phyloP scores from a whole-genome alignment of 202 grass and related monocot genomes.

The Eragrostis tef region DNA sequence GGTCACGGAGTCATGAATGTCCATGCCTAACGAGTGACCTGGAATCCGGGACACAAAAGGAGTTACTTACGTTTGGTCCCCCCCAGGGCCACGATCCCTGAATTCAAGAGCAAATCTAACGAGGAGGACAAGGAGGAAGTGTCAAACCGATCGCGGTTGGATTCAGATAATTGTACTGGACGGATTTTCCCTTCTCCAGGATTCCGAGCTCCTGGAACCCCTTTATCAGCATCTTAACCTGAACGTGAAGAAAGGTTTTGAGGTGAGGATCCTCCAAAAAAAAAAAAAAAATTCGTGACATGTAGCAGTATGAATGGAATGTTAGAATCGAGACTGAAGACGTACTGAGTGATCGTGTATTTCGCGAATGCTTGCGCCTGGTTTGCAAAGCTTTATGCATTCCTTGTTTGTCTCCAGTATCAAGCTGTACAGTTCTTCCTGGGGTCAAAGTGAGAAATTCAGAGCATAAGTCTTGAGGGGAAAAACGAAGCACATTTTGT shows the following conservation, averaged over 20 bases:
- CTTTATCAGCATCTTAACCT: slow-evolving; percentile 78
- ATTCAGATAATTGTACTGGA: slow-evolving; percentile 82
- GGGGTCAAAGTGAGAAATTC: slow-evolving; percentile 24
- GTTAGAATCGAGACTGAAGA: slow-evolving; percentile 9
- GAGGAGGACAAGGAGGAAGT: background rate
- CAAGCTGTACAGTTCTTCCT: slow-evolving; percentile 91
- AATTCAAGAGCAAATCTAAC: slow-evolving; percentile 46
- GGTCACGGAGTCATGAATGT: slow-evolving; percentile 75
- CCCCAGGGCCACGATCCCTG: slow-evolving; percentile 23
- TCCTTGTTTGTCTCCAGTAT: slow-evolving; percentile 97
- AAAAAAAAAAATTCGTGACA: no score
- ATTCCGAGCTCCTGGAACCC: slow-evolving; percentile 85
- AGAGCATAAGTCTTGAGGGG: background rate
- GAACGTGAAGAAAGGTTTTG: background rate
- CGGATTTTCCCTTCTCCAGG: slow-evolving; percentile 63
- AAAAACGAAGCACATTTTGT: background rate
- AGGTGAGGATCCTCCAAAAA: background rate
- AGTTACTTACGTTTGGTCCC: background rate
- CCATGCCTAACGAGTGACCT: slow-evolving; percentile 97
- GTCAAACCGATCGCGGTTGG: slow-evolving; percentile 84
- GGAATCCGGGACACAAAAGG: slow-evolving; percentile 27
- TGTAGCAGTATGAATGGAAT: background rate
- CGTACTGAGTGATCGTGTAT: slow-evolving; percentile 82
- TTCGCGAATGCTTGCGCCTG: slow-evolving; percentile 68
- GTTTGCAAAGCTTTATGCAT: slow-evolving; percentile 93